Base-by-base conservation (phyloP, 1,284 basidiomycete species). In the Thelephora terrestris region DNA sequence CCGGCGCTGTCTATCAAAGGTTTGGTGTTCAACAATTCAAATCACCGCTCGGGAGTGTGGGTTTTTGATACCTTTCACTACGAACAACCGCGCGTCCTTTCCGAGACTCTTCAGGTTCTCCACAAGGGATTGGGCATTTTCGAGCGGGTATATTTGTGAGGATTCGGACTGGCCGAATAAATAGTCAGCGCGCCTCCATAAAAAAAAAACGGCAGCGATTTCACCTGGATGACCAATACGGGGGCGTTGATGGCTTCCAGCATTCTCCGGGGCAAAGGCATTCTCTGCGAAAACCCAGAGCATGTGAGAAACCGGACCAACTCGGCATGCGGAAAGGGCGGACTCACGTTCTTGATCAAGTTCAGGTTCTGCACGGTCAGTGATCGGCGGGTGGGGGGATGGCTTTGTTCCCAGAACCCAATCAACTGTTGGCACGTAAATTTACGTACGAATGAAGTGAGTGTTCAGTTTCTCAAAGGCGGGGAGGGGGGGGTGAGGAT, bases 181-280 rank as follows among this genome's bases (percentile, higher is more conserved):
- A 17, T 42, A 21, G 27, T 54, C 12, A 24, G 25, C 14, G 5
- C 6, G 42, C 47, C n/a, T 47, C 34, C 32, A 34, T 27, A 27
- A 35, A 42, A 35, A 4, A 24, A 35, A 7, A 16, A 24, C 47
- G 20, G 37, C 24, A 25, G 53, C 14, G 16, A 9, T 55, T 68
- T 29, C 46, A 85, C 85, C 64, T 87, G 85, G 46, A 87, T 73
- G n/a, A 87, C 75, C 18, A 87, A 65, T 12, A 82, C 75, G 1
- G 84, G 85, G 53, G 76, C 76, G 5, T 60, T 74, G 46, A 87
- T 74, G 34, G 63, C 58, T n/a, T 70, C 70, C 18, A 77, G 65
- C 50, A 72, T 66, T 34, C 72, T 69, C 27, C 69, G 55, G 21
- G 58, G 71, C 47, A 85, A 60, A 4, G 73, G 69, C 43, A 70